Base-by-base conservation (phyloP, 768 basidiomycete genomes). In the Cystobasidium ongulense region DNA sequence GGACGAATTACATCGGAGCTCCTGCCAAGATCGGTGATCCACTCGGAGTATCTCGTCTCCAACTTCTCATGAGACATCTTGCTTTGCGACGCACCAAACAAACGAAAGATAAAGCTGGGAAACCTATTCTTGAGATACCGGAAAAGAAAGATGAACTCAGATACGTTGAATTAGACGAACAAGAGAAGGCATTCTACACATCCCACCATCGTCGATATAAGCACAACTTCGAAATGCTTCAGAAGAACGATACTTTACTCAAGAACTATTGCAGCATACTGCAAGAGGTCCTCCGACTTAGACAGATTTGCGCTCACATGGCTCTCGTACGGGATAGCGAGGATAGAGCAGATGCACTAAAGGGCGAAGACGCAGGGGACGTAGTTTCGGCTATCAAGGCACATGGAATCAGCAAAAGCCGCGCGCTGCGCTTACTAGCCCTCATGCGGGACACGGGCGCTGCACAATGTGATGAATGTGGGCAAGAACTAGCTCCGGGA, bases 211-310 rank as follows among this genome's bases (percentile, higher is more conserved):
- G 84, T 72, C 90, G 91, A 79, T 92, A 91, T 68, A 93, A 92
- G 82, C 89, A 90, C 59, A 90, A 94, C 82, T 97, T 97, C 81
- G 87, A 87, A 75, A 88, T 91, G 79, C 84, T 97, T 76, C 87
- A 89, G 35, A 85, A 88, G 81, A 91, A 89, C 81, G 92, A 94
- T 78, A 90, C 92, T 80, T 89, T 96, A 66, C 91, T 94, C 89
- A 96, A 96, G 86, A 97, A 96, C 80, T 96, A 95, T 80, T 96
- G 96, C 76, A 92, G 92, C 68, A 95, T 99, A 78, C 82, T 99
- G 77, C 95, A 97, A 82, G 93, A 94, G 84, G 91, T 98, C 73
- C 84, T 99, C 65, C 90, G 94, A 27, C 85, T 99, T 57, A 90
- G 96, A 67, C 95, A 98, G 83, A 98, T 98, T 62, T 99, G 96